phyloP scores from a whole-genome alignment of 2,329 filamentous ascomycete species.

The Fusarium azukiicola region DNA sequence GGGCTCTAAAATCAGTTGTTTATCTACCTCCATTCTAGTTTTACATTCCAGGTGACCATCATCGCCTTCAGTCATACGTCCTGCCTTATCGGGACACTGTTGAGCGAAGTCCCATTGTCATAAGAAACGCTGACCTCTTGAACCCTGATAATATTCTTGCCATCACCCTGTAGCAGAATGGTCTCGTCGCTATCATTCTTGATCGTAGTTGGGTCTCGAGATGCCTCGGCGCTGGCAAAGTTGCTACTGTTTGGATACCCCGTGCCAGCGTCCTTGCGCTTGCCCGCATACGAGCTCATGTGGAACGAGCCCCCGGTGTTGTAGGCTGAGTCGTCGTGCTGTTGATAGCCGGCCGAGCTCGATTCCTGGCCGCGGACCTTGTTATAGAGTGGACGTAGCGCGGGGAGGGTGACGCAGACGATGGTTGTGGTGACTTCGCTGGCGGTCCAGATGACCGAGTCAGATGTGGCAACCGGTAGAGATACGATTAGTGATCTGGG shows the following conservation, averaged over 20 bases:
- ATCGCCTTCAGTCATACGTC: neutral
- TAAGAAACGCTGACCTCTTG: conserved; percentile 41
- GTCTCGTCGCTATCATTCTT: conserved; percentile 44
- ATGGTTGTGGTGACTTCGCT: conserved; percentile 41
- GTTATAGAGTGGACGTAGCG: conserved; percentile 33
- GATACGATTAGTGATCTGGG: neutral
- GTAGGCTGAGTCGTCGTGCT: conserved; percentile 40
- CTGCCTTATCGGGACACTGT: conserved; percentile 5
- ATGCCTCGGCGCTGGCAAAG: conserved; percentile 24
- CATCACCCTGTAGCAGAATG: conserved; percentile 31
- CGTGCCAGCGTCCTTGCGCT: conserved; percentile 25
- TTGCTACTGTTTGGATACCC: conserved; percentile 21
- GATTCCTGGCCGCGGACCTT: conserved; percentile 39
- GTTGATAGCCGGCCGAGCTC: conserved; percentile 40
- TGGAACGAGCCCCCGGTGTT: conserved; percentile 22
- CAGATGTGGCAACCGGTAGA: conserved; percentile 29
- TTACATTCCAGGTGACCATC: neutral
- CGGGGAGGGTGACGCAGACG: conserved; percentile 35
- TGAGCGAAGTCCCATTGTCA: conserved; percentile 3
- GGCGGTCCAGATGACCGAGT: conserved; percentile 41
- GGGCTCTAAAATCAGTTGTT: neutral
- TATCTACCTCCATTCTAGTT: neutral
- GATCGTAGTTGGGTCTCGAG: conserved; percentile 8
- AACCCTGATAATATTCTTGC: conserved; percentile 34
- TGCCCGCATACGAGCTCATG: conserved; percentile 27